Evolutionary conservation across 768 basidiomycete genomes (phyloP), one percentile per base, ranked within the genome.

Genomic region (Dentipellis sp.): DNA sequence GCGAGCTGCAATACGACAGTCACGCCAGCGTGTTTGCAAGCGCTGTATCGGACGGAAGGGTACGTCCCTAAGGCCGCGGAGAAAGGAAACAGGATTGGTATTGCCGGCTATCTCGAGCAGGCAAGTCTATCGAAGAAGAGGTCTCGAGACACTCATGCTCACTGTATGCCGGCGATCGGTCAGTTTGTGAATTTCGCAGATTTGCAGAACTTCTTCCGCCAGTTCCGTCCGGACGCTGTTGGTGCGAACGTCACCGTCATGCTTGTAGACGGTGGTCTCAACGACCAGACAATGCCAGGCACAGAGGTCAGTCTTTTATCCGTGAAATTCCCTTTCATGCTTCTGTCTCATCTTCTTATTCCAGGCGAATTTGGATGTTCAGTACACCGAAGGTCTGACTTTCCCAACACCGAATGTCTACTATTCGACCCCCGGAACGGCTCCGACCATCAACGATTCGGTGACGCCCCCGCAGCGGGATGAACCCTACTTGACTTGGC

Each of bases 311-410:
- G 42, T 14, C 42, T 45, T 10, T 17, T 45, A 19, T 45, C 47
- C 50, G 34, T 17, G 11, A 17, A 14, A 11, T 19, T 1, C 64
- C 56, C 8, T 29, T 29, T 29, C 29, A 3, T 29, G 29, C 29
- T 29, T 29, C 29, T 29, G 29, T 45, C 10, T 45, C 9, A 17
- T 45, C n/a, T 17, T 19, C 42, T n/a, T 19, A 6, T n/a, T n/a
- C 19, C 87, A 90, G 65, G 86, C 85, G 3, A 77, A 83, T 60
- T 67, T 88, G 23, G 84, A 87, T 59, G 75, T 77, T 2, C 84
- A 87, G 62, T 84, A 80, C 67, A 82, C 78, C 1, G 83, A 77
- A 58, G 86, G 85, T 29, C 54, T 88, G 21, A 73, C 82, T 2
- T 76, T 75, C 64, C 85, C 85, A 1, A 84, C 77, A 4, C 77